Evolutionary conservation across 192 early-diverging fungal genomes (phyloP).

Genomic region (Coemansia reversa): DNA sequence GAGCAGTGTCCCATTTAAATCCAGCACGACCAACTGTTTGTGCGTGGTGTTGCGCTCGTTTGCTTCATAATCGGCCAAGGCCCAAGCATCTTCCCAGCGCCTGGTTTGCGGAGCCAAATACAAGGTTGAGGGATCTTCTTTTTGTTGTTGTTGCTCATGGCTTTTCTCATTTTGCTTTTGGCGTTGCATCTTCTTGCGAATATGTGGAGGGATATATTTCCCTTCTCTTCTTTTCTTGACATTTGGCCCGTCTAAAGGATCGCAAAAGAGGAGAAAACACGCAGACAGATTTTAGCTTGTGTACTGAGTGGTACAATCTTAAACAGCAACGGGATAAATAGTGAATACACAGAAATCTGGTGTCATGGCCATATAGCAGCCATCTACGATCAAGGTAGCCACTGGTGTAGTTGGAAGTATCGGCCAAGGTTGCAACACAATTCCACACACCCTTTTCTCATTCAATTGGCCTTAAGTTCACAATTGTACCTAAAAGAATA

Average conservation of each 20-base stretch:
- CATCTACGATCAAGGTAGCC: neutral
- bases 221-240: neutral
- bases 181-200: constrained; percentile 5
- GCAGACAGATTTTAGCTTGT: neutral
- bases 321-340: neutral
- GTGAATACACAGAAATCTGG: neutral
- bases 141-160: constrained; percentile 1
- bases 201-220: constrained; percentile 22
- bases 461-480: neutral
- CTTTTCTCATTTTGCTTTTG: neutral
- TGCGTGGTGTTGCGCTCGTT: constrained; percentile 31
- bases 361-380: neutral
- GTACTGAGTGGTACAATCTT: neutral
- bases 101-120: constrained; percentile 1
- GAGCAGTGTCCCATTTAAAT: constrained; percentile 71
- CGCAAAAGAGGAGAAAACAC: neutral
- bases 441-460: neutral
- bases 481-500: neutral
- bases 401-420: neutral
- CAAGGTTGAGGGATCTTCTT: neutral
- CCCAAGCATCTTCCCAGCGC: constrained; percentile 26
- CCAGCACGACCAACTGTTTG: constrained; percentile 62
- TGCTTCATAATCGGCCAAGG: constrained; percentile 9
- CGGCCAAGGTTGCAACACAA: neutral
- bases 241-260: neutral